Percentiles rank a stretch among this genome's conserved stretches.
phyloP scores from a whole-genome alignment of 1,284 basidiomycete species.

The Athelia psychrophila region DNA sequence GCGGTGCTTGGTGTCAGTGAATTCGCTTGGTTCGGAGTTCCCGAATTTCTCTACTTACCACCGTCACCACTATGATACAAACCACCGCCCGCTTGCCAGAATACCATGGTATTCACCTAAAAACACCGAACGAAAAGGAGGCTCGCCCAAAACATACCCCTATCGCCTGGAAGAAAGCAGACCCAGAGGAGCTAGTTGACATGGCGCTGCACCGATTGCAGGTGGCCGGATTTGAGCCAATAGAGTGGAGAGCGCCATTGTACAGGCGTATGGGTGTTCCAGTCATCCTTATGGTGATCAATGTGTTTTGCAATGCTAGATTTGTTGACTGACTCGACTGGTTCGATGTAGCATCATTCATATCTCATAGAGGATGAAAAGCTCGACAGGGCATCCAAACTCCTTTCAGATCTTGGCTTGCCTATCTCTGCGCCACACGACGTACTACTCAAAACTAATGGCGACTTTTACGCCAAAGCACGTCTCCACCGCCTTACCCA shows the following conservation, averaged over 20 bases:
- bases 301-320: background rate
- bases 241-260: conserved; percentile 26
- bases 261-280: conserved; percentile 28
- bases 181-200: conserved; percentile 22
- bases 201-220: conserved; percentile 22
- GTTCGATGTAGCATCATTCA: conserved; percentile 17
- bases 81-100: no score
- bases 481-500: conserved; percentile 19
- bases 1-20: no score
- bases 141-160: no score
- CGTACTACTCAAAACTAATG: conserved; percentile 16
- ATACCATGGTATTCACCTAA: no score
- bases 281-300: conserved; percentile 18
- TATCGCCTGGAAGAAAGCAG: background rate
- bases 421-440: conserved; percentile 17
- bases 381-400: conserved; percentile 18
- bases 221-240: conserved; percentile 17
- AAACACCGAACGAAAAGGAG: no score
- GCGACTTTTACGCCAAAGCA: conserved; percentile 24
- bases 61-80: no score
- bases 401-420: conserved; percentile 18
- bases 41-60: no score
- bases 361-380: conserved; percentile 25
- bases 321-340: background rate
- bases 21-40: no score